Percentiles rank a stretch among this genome's conserved stretches.
Evolutionary conservation across 2,329 filamentous ascomycete genomes (phyloP).

Genomic region (Verticillium longisporum): DNA sequence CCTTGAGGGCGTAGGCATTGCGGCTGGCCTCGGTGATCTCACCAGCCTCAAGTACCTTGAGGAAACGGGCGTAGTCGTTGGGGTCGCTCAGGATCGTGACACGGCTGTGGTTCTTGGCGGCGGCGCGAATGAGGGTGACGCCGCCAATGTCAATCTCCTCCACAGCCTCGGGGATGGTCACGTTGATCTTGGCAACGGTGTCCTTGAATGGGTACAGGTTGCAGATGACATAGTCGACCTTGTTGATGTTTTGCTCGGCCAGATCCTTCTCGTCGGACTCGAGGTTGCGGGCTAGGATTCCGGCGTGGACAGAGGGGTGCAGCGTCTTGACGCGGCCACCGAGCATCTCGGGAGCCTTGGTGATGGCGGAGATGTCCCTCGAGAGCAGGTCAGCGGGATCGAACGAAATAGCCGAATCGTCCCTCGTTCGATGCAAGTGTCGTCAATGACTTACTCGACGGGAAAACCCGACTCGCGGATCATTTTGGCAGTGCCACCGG

Average conservation of each 20-base stretch:
- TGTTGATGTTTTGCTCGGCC: slow-evolving; percentile 87
- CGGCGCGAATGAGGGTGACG: slow-evolving; percentile 90
- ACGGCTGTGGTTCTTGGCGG: slow-evolving; percentile 94
- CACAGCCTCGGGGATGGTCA: slow-evolving; percentile 92
- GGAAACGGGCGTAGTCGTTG: slow-evolving; percentile 86
- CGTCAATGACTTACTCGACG: slow-evolving; percentile 69
- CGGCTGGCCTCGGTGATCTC: slow-evolving; percentile 81
- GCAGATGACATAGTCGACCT: slow-evolving; percentile 94
- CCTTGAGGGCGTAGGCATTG: slow-evolving; percentile 89
- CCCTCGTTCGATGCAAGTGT: neutral
- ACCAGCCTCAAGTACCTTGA: slow-evolving; percentile 81
- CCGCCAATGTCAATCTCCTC: slow-evolving; percentile 99
- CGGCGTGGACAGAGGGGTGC: slow-evolving; percentile 84
- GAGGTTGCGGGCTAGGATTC: slow-evolving; percentile 89
- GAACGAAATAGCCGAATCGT: neutral
- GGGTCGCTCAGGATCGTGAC: slow-evolving; percentile 96
- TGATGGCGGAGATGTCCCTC: slow-evolving; percentile 96
- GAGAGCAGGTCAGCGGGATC: neutral
- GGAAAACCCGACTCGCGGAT: slow-evolving; percentile 93
- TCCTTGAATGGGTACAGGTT: slow-evolving; percentile 99
- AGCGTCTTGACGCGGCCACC: slow-evolving; percentile 83
- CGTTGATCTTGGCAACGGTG: slow-evolving; percentile 92
- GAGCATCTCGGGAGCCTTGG: slow-evolving; percentile 94
- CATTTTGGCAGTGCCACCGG: slow-evolving; percentile 91
- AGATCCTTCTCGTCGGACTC: slow-evolving; percentile 96